These are phyloP conservation scores for Boletus subcaerulescens DNA, from an alignment of 768 basidiomycete genomes.

Conservation along the genomic window DNA sequence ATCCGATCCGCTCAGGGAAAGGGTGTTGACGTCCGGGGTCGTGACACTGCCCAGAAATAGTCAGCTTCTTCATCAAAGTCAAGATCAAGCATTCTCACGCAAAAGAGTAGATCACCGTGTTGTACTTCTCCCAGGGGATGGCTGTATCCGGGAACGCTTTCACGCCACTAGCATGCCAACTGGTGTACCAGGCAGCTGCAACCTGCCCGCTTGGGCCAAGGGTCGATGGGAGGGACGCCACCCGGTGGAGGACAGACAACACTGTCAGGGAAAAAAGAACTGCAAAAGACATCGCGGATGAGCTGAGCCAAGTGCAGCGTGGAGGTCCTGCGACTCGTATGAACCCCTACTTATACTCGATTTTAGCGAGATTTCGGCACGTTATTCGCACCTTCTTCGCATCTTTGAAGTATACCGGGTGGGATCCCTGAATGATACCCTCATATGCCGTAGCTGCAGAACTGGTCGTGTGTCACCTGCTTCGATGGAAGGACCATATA, in stretches of 20 bases:
- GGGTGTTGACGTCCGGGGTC: constrained; percentile 27
- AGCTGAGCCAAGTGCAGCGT: neutral
- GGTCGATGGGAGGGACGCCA: neutral
- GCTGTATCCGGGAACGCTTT: constrained; percentile 48
- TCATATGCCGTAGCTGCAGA: no score
- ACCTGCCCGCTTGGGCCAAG: constrained; percentile 19
- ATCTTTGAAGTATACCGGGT: no score
- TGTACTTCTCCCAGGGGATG: constrained; percentile 70
- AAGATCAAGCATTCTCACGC: constrained; percentile 37
- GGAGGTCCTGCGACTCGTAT: neutral
- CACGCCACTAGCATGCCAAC: constrained; percentile 33
- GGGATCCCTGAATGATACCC: no score
- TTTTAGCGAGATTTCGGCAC: neutral
- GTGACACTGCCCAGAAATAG: constrained; percentile 28
- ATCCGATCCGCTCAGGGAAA: constrained; percentile 42
- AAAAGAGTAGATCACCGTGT: constrained; percentile 65
- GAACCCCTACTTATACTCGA: constrained; percentile 7
- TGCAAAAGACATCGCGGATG: neutral
- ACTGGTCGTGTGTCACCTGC: no score
- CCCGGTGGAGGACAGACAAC: neutral
- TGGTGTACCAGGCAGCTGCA: constrained; percentile 55
- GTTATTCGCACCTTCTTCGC: neutral
- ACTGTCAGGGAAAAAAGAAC: neutral
- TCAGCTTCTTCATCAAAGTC: neutral
- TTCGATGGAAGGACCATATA: no score